Base-by-base conservation (phyloP, 1,139 yeast genomes). In the Debaryomyces sp. region DNA sequence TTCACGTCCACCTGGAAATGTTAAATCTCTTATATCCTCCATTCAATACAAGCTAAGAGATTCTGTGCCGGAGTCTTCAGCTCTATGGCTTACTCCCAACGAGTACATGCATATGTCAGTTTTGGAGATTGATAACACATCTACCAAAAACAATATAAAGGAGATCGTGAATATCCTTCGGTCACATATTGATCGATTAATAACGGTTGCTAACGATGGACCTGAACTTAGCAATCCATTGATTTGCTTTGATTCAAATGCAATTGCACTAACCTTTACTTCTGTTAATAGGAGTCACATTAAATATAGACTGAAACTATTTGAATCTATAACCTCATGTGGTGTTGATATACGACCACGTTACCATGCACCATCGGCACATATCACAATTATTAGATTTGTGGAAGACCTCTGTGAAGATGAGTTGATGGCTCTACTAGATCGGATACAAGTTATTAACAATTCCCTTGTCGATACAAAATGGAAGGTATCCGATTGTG, bases 401-500 rank as follows among this genome's bases (percentile, higher is more conserved):
- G 22, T 40, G 4, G 34, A 40, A n/a, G 43, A 40, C 3, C 9
- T 40, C 18, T 5, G n/a, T 9, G n/a, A 18, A 8, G 17, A 27
- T 5, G 43, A 40, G 7, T 13, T 40, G 24, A 40, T 26, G 15
- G 8, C 7, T 3, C 23, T 40, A 12, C 4, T 40, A 21, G 10
- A 17, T 10, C 18, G 8, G 29, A 32, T 40, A 26, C 21, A 13
- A 17, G 24, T 18, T 9, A 15, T 40, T 5, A 40, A 40, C n/a
- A 5, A 9, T 12, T 17, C 43, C 26, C 6, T 40, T 13, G 18
- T 18, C n/a, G n/a, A 40, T 21, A 15, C 27, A 9, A 27, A 18
- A 12, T 40, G 43, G 43, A 40, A 40, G 18, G 26, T 40, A 10
- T 29, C 43, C 18, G 17, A 40, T 18, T 26, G 43, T 21, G 43